Evolutionary conservation across 2,329 filamentous ascomycete genomes (phyloP).

Genomic region (Plectosphaerella cucumerina): DNA sequence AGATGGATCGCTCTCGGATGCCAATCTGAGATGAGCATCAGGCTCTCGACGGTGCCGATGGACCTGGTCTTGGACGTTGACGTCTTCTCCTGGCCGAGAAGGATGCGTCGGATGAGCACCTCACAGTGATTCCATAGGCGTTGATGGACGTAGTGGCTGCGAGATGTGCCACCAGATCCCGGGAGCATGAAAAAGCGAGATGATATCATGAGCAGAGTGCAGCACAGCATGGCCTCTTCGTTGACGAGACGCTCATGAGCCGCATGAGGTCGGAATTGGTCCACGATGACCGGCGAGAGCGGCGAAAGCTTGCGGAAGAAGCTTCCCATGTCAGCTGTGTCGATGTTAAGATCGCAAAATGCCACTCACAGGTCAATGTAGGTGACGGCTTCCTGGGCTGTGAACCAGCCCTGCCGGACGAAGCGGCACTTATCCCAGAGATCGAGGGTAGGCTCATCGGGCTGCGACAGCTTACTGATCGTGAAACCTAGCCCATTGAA

Average conservation of each 20-base stretch:
- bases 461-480: conserved; percentile 8
- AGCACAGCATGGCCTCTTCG: conserved; percentile 16
- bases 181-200: conserved; percentile 15
- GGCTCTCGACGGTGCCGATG: conserved; percentile 12
- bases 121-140: conserved; percentile 15
- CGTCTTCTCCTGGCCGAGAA: conserved; percentile 13
- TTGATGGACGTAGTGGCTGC: conserved; percentile 12
- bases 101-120: conserved; percentile 10
- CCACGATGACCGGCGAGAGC: background rate
- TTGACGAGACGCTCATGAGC: conserved; percentile 9
- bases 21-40: conserved; percentile 17
- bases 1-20: conserved; percentile 14
- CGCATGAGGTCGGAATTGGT: conserved; percentile 6
- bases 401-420: conserved; percentile 18
- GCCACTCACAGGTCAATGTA: conserved; percentile 15
- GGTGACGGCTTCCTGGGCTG: conserved; percentile 16
- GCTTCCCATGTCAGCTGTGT: background rate
- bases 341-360: background rate
- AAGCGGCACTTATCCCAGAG: conserved; percentile 18
- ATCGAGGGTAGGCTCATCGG: conserved; percentile 13
- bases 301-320: conserved; percentile 1
- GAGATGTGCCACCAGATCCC: conserved; percentile 11
- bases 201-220: conserved; percentile 14
- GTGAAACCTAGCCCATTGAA: background rate
- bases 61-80: conserved; percentile 15